Conservation (phyloP, 23 red algal species). For the Rhodosorus marinus region DNA sequence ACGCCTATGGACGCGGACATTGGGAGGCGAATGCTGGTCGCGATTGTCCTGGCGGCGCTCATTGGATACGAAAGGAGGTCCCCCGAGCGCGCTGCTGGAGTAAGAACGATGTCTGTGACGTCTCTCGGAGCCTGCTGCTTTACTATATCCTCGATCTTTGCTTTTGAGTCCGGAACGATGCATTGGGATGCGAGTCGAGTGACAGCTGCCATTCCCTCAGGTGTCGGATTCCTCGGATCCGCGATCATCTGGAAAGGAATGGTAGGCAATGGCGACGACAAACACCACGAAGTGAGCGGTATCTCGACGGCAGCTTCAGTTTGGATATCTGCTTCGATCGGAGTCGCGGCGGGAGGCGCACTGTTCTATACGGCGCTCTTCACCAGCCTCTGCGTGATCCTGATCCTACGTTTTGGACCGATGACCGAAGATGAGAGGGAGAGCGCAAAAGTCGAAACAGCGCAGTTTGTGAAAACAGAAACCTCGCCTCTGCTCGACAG, state of each 20-base stretch:
- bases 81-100: slow-evolving; percentile 26
- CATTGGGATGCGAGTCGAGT: slow-evolving; percentile 17
- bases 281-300: not conserved
- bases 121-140: slow-evolving; percentile 31
- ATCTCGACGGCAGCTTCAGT: slow-evolving; percentile 42
- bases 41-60: slow-evolving; percentile 23
- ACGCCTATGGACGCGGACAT: slow-evolving; percentile 18
- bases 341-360: slow-evolving; percentile 29
- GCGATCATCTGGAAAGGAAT: slow-evolving; percentile 11
- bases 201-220: slow-evolving; percentile 28
- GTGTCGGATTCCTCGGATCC: slow-evolving; percentile 49
- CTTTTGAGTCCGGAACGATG: slow-evolving; percentile 5
- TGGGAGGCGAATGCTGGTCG: slow-evolving; percentile 18
- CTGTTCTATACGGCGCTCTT: not conserved
- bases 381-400: not conserved
- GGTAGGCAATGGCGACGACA: slow-evolving; percentile 8
- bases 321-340: slow-evolving; percentile 47
- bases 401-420: not conserved
- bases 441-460: no score
- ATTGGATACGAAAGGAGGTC: slow-evolving; percentile 39
- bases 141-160: slow-evolving; percentile 11
- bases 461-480: no score
- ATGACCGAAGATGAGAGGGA: no score
- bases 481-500: no score
- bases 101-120: slow-evolving; percentile 34